phyloP scores from a whole-genome alignment of 208 protist genomes.

The Phytomonas sp. region DNA sequence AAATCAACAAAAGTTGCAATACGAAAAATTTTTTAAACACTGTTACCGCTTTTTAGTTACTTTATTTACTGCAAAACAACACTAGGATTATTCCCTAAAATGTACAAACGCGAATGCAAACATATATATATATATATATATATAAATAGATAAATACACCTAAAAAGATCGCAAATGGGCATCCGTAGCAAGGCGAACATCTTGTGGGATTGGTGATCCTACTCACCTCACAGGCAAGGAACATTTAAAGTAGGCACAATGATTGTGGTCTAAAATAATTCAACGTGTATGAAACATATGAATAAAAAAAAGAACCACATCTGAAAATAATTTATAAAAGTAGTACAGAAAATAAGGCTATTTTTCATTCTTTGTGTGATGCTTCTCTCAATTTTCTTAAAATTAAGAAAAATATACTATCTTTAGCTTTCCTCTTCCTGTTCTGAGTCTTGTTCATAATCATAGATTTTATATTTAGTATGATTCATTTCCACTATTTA shows the following conservation, averaged over 20 bases:
- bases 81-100: no score
- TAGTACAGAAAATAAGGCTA: background rate
- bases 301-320: constrained; percentile 4
- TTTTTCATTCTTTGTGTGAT: constrained; percentile 2
- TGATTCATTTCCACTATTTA: constrained; percentile 1
- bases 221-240: constrained; percentile 1
- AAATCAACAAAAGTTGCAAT: background rate
- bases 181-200: no score
- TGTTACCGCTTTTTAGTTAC: no score
- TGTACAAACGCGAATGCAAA: no score
- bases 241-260: background rate
- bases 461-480: background rate
- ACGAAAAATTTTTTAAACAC: background rate
- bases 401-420: background rate
- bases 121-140: no score
- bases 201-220: background rate
- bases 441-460: background rate
- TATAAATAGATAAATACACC: no score
- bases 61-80: no score
- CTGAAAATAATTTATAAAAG: constrained; percentile 6
- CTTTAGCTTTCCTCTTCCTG: background rate
- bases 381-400: background rate
- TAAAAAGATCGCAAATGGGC: no score
- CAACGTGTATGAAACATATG: no score
- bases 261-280: no score